Evolutionary conservation across 2,329 filamentous ascomycete genomes (phyloP).

Genomic region (Verticillium zaregamsianum): DNA sequence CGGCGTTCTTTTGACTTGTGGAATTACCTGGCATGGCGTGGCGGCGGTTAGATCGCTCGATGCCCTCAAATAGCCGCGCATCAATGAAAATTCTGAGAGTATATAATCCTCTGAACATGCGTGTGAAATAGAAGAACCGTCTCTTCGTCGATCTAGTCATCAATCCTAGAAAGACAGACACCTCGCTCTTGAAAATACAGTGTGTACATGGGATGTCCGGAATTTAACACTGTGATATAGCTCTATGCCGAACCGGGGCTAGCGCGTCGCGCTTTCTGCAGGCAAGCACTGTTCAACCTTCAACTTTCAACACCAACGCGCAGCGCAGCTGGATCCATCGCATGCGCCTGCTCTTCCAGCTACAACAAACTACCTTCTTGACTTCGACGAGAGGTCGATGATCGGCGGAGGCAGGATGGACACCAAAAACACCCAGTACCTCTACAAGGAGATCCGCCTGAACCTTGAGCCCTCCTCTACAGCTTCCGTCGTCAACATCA

Average conservation of each 20-base stretch:
- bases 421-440: conserved; percentile 55
- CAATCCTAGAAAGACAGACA: too few species aligned
- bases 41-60: neutral
- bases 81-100: neutral
- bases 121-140: too few species aligned
- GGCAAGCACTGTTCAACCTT: neutral
- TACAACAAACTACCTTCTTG: neutral
- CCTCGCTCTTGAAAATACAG: neutral
- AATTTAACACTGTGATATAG: conserved; percentile 1
- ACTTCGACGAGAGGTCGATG: conserved; percentile 1
- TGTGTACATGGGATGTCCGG: neutral
- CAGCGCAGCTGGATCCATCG: conserved; percentile 6
- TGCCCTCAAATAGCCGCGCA: neutral
- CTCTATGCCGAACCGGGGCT: conserved; percentile 15
- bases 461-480: conserved; percentile 71
- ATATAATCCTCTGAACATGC: too few species aligned
- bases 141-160: too few species aligned
- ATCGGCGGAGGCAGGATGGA: conserved; percentile 66
- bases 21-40: neutral
- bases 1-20: neutral
- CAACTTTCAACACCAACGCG: conserved; percentile 12
- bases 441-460: conserved; percentile 84
- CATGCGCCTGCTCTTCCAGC: conserved; percentile 5
- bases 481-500: conserved; percentile 66
- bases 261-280: conserved; percentile 9